These are phyloP conservation scores for Ramalina peruviana DNA, from an alignment of 495 filamentous ascomycete genomes.

Conservation along the genomic window DNA sequence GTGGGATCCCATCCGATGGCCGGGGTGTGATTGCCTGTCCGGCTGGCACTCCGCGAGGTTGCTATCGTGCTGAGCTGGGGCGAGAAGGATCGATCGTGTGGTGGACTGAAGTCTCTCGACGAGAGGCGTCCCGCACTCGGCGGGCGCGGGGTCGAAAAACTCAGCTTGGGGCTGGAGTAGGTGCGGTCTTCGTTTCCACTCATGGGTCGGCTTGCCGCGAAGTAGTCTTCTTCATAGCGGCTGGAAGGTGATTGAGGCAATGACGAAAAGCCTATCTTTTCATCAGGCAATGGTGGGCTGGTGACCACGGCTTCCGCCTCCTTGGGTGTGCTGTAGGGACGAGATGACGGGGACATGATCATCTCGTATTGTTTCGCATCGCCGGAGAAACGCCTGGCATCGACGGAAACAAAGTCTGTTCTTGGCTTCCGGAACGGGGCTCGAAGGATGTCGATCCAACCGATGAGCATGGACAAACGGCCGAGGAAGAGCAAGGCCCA, in stretches of 20 bases:
- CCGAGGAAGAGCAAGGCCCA: constrained; percentile 73
- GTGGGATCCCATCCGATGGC: constrained; percentile 25
- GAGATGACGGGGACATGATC: constrained; percentile 36
- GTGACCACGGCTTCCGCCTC: constrained; percentile 30
- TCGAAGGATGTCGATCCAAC: constrained; percentile 60
- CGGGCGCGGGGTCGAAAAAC: constrained; percentile 44
- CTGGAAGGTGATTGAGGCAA: constrained; percentile 22
- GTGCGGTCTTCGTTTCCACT: constrained; percentile 31
- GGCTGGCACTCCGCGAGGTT: background rate
- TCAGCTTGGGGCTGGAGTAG: constrained; percentile 42
- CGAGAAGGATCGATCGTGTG: background rate
- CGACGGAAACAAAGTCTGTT: constrained; percentile 74
- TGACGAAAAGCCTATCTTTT: constrained; percentile 1
- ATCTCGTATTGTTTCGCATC: constrained; percentile 72
- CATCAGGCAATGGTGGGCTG: constrained; percentile 16
- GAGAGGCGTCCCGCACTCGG: constrained; percentile 20
- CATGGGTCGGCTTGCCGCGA: constrained; percentile 17
- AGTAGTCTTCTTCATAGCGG: constrained; percentile 12
- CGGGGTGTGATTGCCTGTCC: background rate
- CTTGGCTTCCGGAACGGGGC: constrained; percentile 27
- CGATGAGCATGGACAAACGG: constrained; percentile 66
- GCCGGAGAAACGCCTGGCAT: constrained; percentile 51
- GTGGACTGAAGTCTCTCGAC: constrained; percentile 1
- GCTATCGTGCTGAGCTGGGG: constrained; percentile 1
- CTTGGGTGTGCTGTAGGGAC: constrained; percentile 18